phyloP scores from a whole-genome alignment of 2,329 filamentous ascomycete genomes.

The Fusarium pseudoanthophilum region DNA sequence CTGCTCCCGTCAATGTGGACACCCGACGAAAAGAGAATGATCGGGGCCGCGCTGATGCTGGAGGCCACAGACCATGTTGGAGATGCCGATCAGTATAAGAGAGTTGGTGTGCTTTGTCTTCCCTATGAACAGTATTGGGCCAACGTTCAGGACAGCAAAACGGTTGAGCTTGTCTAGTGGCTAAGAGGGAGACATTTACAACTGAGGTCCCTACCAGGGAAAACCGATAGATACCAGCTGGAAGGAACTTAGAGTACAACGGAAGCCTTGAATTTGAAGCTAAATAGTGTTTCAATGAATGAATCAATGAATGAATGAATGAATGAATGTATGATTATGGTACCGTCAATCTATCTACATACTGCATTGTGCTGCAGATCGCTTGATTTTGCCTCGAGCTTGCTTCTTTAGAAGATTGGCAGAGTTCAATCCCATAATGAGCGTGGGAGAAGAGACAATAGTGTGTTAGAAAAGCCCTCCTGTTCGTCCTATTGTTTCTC shows the following conservation, averaged over 20 bases:
- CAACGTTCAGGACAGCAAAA: background rate
- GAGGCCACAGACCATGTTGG: accelerated
- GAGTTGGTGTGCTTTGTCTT: background rate
- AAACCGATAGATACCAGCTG: background rate
- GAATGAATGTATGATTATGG: background rate
- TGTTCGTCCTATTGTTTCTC: no score
- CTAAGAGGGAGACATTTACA: background rate
- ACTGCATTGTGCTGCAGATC: background rate
- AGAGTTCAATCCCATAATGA: no score
- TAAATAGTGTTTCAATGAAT: background rate
- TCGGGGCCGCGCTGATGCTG: background rate
- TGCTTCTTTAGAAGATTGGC: background rate
- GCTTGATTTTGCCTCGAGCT: background rate
- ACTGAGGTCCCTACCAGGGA: no score
- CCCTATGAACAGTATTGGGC: background rate
- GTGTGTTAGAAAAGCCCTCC: accelerated
- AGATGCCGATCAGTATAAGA: background rate
- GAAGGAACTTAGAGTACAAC: no score
- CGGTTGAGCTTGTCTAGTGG: background rate
- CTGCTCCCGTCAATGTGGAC: background rate
- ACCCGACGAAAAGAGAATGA: background rate
- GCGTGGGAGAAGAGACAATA: no score
- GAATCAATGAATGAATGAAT: background rate
- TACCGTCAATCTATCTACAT: background rate
- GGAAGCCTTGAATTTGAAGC: background rate